phyloP scores from a whole-genome alignment of 305 asterid species.

The Euphrasia arctica region DNA sequence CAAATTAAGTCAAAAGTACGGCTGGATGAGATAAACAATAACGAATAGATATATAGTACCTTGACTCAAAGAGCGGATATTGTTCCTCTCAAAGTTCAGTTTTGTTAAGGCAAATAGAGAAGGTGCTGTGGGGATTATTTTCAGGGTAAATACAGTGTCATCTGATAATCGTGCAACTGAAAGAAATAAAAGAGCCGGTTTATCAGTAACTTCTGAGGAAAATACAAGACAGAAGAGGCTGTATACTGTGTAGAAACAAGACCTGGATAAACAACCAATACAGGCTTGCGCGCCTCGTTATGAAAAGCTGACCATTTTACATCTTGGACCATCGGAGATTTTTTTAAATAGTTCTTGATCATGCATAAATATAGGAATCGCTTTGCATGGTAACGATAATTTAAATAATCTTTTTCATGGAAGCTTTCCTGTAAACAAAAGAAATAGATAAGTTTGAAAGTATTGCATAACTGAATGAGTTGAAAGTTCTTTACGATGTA shows the following conservation, averaged over 20 bases:
- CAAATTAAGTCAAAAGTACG: constrained; percentile 24
- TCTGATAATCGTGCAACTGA: constrained; percentile 56
- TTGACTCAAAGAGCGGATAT: constrained; percentile 61
- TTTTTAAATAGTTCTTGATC: constrained; percentile 62
- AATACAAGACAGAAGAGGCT: background rate
- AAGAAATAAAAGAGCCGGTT: constrained; percentile 23
- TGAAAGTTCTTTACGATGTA: constrained; percentile 10
- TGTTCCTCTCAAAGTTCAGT: constrained; percentile 67
- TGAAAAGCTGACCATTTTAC: constrained; percentile 77
- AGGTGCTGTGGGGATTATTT: constrained; percentile 84
- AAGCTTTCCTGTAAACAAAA: constrained; percentile 78
- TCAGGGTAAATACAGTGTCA: constrained; percentile 49
- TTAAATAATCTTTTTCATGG: constrained; percentile 89
- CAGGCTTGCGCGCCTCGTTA: constrained; percentile 93
- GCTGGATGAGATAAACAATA: background rate
- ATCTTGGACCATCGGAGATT: constrained; percentile 45
- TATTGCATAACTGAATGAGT: constrained; percentile 19
- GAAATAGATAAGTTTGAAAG: constrained; percentile 6
- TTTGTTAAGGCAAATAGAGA: constrained; percentile 64
- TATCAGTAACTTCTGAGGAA: constrained; percentile 15
- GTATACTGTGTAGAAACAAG: constrained; percentile 10
- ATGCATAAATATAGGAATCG: constrained; percentile 88
- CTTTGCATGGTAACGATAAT: constrained; percentile 92
- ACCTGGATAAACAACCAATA: constrained; percentile 86
- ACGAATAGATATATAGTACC: constrained; percentile 38